A percentile compares a stretch with the other conserved stretches of the same genome.
Evolutionary conservation across 1,284 basidiomycete species (phyloP).

Genomic region (Entoloma clypeatum): DNA sequence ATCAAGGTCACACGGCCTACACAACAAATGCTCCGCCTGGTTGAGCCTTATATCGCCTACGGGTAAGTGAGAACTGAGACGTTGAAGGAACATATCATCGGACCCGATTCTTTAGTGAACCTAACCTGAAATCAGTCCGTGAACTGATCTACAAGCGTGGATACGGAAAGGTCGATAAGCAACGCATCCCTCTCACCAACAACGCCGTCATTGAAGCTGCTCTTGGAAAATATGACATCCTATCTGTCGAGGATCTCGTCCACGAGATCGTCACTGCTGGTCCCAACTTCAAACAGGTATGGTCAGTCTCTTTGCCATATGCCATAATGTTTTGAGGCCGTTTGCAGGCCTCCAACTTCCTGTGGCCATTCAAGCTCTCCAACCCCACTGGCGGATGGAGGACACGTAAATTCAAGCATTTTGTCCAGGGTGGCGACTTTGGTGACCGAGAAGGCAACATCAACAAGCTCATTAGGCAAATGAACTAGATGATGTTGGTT

Average conservation of each 20-base stretch:
- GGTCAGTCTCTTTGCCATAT: constrained; percentile 1
- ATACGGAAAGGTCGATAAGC: constrained; percentile 97
- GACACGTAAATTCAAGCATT: constrained; percentile 95
- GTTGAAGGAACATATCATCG: constrained; percentile 4
- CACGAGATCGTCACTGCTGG: constrained; percentile 96
- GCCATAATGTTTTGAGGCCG: constrained; percentile 3
- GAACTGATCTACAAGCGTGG: constrained; percentile 99
- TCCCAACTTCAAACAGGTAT: constrained; percentile 97
- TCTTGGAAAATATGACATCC: constrained; percentile 95
- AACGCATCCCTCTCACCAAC: constrained; percentile 94
- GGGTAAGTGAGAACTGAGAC: constrained; percentile 50
- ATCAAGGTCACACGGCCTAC: constrained; percentile 97
- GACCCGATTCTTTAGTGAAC: constrained; percentile 50
- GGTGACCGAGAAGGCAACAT: constrained; percentile 96
- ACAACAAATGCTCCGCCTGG: constrained; percentile 95
- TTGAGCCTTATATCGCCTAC: constrained; percentile 97
- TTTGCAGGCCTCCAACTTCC: constrained; percentile 82
- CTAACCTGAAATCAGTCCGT: constrained; percentile 95
- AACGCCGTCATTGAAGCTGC: constrained; percentile 91
- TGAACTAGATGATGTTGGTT: constrained; percentile 62
- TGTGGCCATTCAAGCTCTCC: constrained; percentile 99
- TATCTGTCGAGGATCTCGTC: constrained; percentile 97
- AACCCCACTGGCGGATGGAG: constrained; percentile 99
- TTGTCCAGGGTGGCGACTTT: constrained; percentile 92
- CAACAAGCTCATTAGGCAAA: constrained; percentile 96